Conservation (phyloP, 2,329 filamentous ascomycete species). For the Exophiala dermatitidis region DNA sequence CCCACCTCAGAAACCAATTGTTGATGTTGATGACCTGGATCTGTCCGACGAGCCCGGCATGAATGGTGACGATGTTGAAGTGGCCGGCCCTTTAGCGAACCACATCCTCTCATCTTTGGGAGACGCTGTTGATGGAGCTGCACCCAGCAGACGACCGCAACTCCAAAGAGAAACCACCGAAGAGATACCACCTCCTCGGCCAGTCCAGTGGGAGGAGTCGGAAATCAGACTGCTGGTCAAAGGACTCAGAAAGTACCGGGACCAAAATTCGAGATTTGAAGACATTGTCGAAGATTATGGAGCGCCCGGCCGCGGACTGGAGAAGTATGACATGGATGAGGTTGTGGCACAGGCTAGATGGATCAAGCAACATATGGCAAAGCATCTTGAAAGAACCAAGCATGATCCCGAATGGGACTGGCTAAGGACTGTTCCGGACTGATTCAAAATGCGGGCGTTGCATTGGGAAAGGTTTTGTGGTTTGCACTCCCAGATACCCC, state of each 20-base stretch:
- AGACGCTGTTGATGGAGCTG: too few species aligned
- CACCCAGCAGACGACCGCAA: slow-evolving; percentile 1
- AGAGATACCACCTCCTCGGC: slow-evolving; percentile 18
- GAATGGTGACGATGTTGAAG: not conserved
- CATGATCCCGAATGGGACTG: slow-evolving; percentile 12
- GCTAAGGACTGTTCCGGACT: slow-evolving; percentile 13
- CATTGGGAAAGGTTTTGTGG: not conserved
- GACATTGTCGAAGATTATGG: slow-evolving; percentile 23
- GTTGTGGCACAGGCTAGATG: slow-evolving; percentile 21
- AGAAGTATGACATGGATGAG: slow-evolving; percentile 17
- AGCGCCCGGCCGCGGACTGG: slow-evolving; percentile 3
- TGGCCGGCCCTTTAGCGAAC: not conserved
- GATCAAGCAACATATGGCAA: slow-evolving; percentile 20
- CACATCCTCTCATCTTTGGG: too few species aligned
- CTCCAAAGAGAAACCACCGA: slow-evolving; percentile 10
- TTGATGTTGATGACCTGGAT: slow-evolving; percentile 20
- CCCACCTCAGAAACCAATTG: not conserved
- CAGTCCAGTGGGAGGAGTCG: slow-evolving; percentile 25
- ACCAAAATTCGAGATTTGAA: slow-evolving; percentile 26
- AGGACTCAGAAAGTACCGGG: slow-evolving; percentile 27
- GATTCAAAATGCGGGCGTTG: not conserved
- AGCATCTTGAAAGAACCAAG: not conserved
- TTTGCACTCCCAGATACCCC: slow-evolving; percentile 6
- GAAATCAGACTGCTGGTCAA: slow-evolving; percentile 27
- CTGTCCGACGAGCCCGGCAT: not conserved